Conservation (phyloP, 2,329 filamentous ascomycete species). For the Colletotrichum sp. region DNA sequence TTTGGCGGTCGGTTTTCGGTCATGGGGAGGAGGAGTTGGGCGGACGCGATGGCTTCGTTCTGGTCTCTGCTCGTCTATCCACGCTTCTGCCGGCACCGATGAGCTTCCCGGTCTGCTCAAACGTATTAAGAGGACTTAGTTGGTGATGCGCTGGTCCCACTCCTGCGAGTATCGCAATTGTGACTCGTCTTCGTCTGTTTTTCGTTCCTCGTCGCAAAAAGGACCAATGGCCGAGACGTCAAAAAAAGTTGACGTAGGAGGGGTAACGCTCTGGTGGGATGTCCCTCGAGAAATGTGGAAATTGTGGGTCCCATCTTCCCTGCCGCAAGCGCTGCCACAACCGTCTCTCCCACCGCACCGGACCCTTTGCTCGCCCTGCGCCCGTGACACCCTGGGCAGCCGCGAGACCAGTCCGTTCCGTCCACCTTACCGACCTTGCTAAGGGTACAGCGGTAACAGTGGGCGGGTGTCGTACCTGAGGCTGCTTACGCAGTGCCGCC, state of each 20-base stretch:
- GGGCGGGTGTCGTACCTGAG: neutral
- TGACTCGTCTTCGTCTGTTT: neutral
- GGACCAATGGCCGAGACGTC: neutral
- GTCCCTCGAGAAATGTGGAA: neutral
- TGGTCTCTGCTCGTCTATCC: neutral
- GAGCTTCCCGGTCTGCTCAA: neutral
- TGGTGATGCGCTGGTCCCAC: neutral
- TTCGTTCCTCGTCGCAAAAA: neutral
- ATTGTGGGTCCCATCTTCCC: neutral
- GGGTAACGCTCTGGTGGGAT: conserved; percentile 20
- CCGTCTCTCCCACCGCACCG: conserved; percentile 11
- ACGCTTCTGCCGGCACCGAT: neutral
- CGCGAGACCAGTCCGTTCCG: neutral
- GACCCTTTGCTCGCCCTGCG: conserved; percentile 12
- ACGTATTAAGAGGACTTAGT: too few species aligned
- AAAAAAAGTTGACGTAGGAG: conserved; percentile 20
- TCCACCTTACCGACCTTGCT: neutral
- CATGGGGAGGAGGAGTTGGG: neutral
- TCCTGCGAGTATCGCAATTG: neutral
- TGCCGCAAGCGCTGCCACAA: conserved; percentile 15
- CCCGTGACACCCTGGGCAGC: conserved; percentile 1
- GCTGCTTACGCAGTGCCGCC: neutral
- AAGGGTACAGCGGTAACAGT: neutral
- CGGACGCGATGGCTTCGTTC: neutral
- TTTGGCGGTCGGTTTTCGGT: conserved; percentile 3